Evolutionary conservation across 352 stramenopile species (phyloP).

Genomic region (Phytophthora syringae): DNA sequence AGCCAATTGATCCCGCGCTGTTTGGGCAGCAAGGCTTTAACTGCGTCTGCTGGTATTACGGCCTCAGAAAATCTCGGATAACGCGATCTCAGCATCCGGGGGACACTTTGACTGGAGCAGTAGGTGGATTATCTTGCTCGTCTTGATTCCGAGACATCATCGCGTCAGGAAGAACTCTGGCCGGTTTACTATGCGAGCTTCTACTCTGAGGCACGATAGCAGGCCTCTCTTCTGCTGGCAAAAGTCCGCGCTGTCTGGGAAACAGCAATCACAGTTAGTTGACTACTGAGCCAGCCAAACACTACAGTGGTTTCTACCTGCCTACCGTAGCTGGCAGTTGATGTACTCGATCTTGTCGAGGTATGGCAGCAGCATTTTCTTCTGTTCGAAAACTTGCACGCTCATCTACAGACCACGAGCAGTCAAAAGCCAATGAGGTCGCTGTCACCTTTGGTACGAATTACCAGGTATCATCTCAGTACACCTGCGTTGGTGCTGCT

Average conservation of each 20-base stretch:
- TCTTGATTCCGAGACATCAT: conserved; percentile 32
- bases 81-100: conserved; percentile 41
- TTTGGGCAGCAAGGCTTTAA: conserved; percentile 28
- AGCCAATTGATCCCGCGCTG: conserved; percentile 68
- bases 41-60: conserved; percentile 26
- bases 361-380: conserved; percentile 86
- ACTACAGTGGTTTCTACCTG: background rate
- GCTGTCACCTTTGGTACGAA: background rate
- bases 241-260: conserved; percentile 49
- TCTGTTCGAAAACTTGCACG: conserved; percentile 67
- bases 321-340: conserved; percentile 74
- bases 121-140: conserved; percentile 11
- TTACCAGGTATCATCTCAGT: background rate
- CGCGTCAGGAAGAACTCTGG: conserved; percentile 10
- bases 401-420: conserved; percentile 46
- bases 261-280: background rate
- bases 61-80: conserved; percentile 62
- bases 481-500: conserved; percentile 7
- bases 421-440: background rate
- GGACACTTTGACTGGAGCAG: conserved; percentile 24
- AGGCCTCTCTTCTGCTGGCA: conserved; percentile 33
- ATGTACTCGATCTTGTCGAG: conserved; percentile 91
- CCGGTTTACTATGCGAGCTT: conserved; percentile 5
- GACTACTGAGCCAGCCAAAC: background rate
- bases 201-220: background rate